phyloP scores from a whole-genome alignment of 1,139 yeast species.

The Hemisphaericaspora xylofermentans region DNA sequence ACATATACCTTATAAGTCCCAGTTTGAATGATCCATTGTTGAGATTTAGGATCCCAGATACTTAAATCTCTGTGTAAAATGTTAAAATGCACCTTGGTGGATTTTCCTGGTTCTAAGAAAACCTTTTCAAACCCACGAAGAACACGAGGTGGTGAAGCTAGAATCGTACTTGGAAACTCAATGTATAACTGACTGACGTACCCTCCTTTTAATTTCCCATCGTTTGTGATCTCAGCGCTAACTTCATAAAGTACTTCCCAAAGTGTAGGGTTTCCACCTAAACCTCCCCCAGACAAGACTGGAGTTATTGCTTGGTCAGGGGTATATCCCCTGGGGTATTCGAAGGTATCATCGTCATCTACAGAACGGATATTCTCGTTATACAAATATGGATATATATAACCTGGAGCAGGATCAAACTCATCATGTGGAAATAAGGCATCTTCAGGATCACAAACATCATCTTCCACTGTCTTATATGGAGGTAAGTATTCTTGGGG shows the following conservation, averaged over 20 bases:
- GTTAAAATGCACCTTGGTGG: constrained; percentile 41
- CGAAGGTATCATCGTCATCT: constrained; percentile 41
- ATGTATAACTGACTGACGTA: constrained; percentile 59
- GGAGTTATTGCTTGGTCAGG: constrained; percentile 40
- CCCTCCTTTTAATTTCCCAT: constrained; percentile 51
- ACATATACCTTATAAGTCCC: constrained; percentile 57
- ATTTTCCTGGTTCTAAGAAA: constrained; percentile 43
- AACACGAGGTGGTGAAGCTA: constrained; percentile 48
- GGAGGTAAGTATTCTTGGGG: constrained; percentile 50
- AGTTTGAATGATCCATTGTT: constrained; percentile 61
- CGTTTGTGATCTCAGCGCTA: constrained; percentile 47
- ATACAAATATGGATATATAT: constrained; percentile 50
- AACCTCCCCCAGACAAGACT: constrained; percentile 56
- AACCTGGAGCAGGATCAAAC: constrained; percentile 52
- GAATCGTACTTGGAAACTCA: constrained; percentile 48
- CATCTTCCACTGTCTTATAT: constrained; percentile 41
- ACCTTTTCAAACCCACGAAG: constrained; percentile 64
- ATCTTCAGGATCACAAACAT: constrained; percentile 55
- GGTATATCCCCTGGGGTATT: constrained; percentile 53
- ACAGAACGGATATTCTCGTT: constrained; percentile 43
- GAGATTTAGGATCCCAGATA: constrained; percentile 57
- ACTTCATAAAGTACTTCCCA: constrained; percentile 51
- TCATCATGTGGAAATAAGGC: constrained; percentile 58
- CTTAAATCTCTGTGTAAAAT: constrained; percentile 56
- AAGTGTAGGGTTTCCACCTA: constrained; percentile 50